Conservation (phyloP, 495 filamentous ascomycete genomes). For the Podospora didyma region DNA sequence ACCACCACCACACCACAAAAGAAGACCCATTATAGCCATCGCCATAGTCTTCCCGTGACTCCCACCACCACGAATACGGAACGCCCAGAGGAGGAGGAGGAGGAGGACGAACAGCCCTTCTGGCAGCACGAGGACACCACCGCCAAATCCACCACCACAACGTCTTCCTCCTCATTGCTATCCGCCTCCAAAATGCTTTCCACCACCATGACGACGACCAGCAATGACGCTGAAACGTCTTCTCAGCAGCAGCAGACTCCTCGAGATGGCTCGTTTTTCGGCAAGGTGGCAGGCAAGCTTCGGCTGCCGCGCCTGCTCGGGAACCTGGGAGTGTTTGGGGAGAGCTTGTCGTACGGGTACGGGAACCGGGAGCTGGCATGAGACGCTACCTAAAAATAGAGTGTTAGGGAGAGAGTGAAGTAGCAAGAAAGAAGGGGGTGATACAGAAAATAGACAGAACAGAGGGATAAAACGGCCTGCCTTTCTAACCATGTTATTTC, state of each 20-base stretch:
- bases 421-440: too few relatives aligned
- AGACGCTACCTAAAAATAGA: too few relatives aligned
- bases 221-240: not conserved
- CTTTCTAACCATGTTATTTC: too few relatives aligned
- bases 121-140: not conserved
- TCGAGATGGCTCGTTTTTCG: not conserved
- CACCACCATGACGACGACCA: not conserved
- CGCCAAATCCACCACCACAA: not conserved
- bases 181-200: not conserved
- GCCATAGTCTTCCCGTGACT: too few relatives aligned
- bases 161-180: not conserved
- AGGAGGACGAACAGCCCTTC: too few relatives aligned
- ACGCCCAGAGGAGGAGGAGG: too few relatives aligned
- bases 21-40: too few relatives aligned
- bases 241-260: not conserved
- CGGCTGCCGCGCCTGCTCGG: not conserved
- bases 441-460: too few relatives aligned
- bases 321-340: not conserved
- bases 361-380: not conserved
- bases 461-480: too few relatives aligned
- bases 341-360: constrained; percentile 1
- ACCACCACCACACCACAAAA: too few relatives aligned
- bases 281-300: not conserved
- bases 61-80: too few relatives aligned
- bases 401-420: too few relatives aligned